Percentiles rank a stretch among this genome's conserved stretches.
Evolutionary conservation across 2,329 filamentous ascomycete genomes (phyloP).

Genomic region (Aspergillus arachidicola): DNA sequence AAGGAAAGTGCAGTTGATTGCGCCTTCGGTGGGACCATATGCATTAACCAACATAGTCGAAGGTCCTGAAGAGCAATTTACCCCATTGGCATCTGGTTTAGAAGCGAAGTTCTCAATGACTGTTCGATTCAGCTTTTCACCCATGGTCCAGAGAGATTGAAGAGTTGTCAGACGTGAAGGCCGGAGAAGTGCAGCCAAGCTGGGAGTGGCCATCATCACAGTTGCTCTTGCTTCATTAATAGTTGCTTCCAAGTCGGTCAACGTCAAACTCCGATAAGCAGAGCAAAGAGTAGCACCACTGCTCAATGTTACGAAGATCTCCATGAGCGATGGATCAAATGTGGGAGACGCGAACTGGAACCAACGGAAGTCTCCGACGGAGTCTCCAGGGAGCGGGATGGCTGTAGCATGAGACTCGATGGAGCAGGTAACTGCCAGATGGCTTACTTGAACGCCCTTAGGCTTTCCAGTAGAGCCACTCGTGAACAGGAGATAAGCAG

Average conservation of each 20-base stretch:
- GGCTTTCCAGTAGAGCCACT: slow-evolving; percentile 39
- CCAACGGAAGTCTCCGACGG: slow-evolving; percentile 33
- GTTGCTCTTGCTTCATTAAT: slow-evolving; percentile 35
- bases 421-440: slow-evolving; percentile 35
- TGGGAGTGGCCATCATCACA: slow-evolving; percentile 44
- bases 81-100: not conserved
- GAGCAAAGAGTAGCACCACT: slow-evolving; percentile 40
- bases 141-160: slow-evolving; percentile 36
- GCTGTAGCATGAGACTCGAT: slow-evolving; percentile 31
- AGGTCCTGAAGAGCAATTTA: not conserved
- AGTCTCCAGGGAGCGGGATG: slow-evolving; percentile 26
- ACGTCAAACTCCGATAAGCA: slow-evolving; percentile 30
- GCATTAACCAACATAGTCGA: slow-evolving; percentile 32
- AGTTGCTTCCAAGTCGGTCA: slow-evolving; percentile 31
- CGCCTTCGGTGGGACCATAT: slow-evolving; percentile 38
- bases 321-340: slow-evolving; percentile 35
- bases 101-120: slow-evolving; percentile 37
- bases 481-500: slow-evolving; percentile 39
- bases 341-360: slow-evolving; percentile 43
- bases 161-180: slow-evolving; percentile 29
- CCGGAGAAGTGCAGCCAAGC: slow-evolving; percentile 38
- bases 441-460: slow-evolving; percentile 37
- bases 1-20: slow-evolving; percentile 32
- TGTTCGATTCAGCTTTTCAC: slow-evolving; percentile 37
- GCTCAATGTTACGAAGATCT: slow-evolving; percentile 34